These are phyloP conservation scores for Amylostereum areolatum DNA, from an alignment of 1,284 basidiomycete genomes.

Conservation along the genomic window DNA sequence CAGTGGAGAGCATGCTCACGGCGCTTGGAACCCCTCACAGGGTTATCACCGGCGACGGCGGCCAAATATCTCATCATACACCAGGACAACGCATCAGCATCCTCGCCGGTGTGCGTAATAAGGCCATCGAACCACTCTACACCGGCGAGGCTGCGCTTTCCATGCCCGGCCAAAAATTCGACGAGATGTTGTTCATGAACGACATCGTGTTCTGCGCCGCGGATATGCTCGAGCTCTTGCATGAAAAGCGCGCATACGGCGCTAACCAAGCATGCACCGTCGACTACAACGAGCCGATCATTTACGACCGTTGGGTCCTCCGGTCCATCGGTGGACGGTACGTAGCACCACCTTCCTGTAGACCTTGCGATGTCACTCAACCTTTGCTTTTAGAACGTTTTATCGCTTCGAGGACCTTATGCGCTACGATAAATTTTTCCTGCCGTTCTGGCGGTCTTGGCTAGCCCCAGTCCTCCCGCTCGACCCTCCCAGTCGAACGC, in stretches of 20 bases:
- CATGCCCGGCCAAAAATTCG: slow-evolving; percentile 20
- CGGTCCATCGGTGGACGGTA: slow-evolving; percentile 32
- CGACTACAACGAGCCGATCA: slow-evolving; percentile 32
- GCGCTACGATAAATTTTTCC: slow-evolving; percentile 12
- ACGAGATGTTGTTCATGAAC: slow-evolving; percentile 33
- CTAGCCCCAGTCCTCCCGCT: slow-evolving; percentile 11
- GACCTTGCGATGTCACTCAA: background rate
- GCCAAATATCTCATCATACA: slow-evolving; percentile 10
- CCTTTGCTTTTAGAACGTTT: slow-evolving; percentile 7
- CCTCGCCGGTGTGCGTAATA: slow-evolving; percentile 32
- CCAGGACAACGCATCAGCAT: slow-evolving; percentile 23
- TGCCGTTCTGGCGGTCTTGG: slow-evolving; percentile 16
- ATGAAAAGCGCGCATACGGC: slow-evolving; percentile 29
- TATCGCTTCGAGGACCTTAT: slow-evolving; percentile 6
- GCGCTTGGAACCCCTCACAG: slow-evolving; percentile 14
- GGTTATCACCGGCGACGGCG: slow-evolving; percentile 4
- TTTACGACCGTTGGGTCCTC: slow-evolving; percentile 38
- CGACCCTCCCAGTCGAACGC: slow-evolving; percentile 19
- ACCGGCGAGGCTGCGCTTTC: slow-evolving; percentile 11
- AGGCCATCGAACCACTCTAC: slow-evolving; percentile 29
- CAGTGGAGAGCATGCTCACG: slow-evolving; percentile 11
- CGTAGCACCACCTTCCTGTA: slow-evolving; percentile 7
- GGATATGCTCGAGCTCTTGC: slow-evolving; percentile 33
- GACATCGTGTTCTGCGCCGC: slow-evolving; percentile 32
- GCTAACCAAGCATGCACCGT: slow-evolving; percentile 35